Percentiles rank a stretch among this genome's conserved stretches.
Evolutionary conservation across 768 basidiomycete genomes (phyloP).

Genomic region (Porphyrellus cyaneotinctus): DNA sequence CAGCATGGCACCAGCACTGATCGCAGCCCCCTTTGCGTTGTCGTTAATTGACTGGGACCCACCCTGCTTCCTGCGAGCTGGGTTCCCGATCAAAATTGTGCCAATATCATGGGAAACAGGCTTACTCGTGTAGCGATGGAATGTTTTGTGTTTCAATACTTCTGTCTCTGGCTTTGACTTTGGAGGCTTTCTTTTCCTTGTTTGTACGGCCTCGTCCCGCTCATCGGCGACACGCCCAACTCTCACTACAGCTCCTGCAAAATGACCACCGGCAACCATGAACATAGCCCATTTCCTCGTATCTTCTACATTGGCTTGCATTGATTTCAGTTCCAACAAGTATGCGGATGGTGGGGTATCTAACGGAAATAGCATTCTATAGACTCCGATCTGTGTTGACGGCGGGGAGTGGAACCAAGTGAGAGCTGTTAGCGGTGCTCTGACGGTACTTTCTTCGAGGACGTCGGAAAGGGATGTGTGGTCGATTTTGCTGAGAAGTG

Average conservation of each 20-base stretch:
- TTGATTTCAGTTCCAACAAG: conserved; percentile 55
- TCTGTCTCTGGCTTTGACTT: conserved; percentile 75
- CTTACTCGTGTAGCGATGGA: conserved; percentile 97
- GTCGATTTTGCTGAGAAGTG: conserved; percentile 62
- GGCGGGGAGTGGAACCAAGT: conserved; percentile 90
- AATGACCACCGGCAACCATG: conserved; percentile 97
- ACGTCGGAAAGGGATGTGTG: conserved; percentile 43
- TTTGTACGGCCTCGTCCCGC: conserved; percentile 33
- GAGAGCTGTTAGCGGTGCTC: conserved; percentile 59
- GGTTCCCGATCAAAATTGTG: conserved; percentile 6
- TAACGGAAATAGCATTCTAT: conserved; percentile 68
- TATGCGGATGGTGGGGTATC: conserved; percentile 41
- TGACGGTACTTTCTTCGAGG: conserved; percentile 38
- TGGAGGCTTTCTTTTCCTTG: conserved; percentile 53
- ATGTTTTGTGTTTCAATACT: conserved; percentile 88
- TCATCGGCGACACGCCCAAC: conserved; percentile 56
- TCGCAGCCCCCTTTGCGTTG: conserved; percentile 87
- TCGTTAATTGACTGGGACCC: conserved; percentile 92
- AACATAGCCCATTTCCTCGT: conserved; percentile 90
- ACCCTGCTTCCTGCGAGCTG: conserved; percentile 96
- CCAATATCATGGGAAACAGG: conserved; percentile 8
- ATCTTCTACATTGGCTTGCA: conserved; percentile 52
- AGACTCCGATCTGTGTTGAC: conserved; percentile 86
- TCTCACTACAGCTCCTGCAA: conserved; percentile 85
- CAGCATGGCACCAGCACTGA: conserved; percentile 90